These are phyloP conservation scores for Flaveria linearis DNA, from an alignment of 129 eudicot species.

Conservation along the genomic window DNA sequence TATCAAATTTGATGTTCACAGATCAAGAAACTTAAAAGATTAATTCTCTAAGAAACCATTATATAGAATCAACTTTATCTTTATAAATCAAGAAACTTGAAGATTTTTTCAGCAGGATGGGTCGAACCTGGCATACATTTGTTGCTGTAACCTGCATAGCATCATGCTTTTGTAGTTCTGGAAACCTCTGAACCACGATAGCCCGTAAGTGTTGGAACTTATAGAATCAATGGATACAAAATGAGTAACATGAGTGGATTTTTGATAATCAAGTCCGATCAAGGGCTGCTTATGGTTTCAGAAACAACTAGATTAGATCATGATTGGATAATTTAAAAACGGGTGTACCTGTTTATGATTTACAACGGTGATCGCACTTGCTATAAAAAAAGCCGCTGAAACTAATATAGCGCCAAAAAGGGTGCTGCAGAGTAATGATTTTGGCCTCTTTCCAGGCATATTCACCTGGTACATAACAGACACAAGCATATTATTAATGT, in stretches of 20 bases:
- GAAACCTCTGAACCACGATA: conserved; percentile 48
- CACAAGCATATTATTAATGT: neutral
- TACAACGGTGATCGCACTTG: conserved; percentile 48
- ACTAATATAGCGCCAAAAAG: conserved; percentile 54
- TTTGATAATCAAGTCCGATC: neutral
- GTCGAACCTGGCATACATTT: conserved; percentile 59
- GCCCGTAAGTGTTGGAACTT: conserved; percentile 32
- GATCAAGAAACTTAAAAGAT: conserved; percentile 6
- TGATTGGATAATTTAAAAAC: neutral
- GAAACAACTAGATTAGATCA: neutral
- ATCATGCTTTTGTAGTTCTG: conserved; percentile 36
- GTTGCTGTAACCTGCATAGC: conserved; percentile 29
- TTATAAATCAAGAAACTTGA: conserved; percentile 13
- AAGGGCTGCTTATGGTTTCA: neutral
- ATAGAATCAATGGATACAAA: conserved; percentile 27
- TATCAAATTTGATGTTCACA: neutral
- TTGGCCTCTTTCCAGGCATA: conserved; percentile 45
- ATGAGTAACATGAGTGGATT: conserved; percentile 16
- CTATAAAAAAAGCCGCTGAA: conserved; percentile 55
- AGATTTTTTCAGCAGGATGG: neutral
- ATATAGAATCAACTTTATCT: neutral
- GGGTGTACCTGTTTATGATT: conserved; percentile 56
- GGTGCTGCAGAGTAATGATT: conserved; percentile 41
- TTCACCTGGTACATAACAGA: conserved; percentile 35
- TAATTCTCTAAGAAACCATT: neutral